Percentiles rank a stretch among this genome's conserved stretches.
phyloP scores from a whole-genome alignment of 2,329 filamentous ascomycete species.

The Neocucurbitaria cava region DNA sequence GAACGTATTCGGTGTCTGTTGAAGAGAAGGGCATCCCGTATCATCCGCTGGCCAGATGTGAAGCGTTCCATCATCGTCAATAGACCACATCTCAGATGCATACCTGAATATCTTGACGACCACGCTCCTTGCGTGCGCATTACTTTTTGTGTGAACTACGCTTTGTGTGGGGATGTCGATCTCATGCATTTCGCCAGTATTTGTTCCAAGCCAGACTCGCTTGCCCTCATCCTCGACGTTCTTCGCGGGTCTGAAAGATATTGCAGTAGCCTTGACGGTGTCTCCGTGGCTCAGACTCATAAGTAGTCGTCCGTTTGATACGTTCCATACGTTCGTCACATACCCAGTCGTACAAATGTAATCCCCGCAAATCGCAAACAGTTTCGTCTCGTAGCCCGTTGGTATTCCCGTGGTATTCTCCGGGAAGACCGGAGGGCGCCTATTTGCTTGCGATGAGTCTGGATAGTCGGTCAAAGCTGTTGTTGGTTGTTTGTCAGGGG shows the following conservation, averaged over 20 bases:
- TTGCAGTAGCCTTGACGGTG: constrained; percentile 78
- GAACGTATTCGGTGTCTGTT: constrained; percentile 76
- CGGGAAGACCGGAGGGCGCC: constrained; percentile 78
- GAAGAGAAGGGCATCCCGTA: constrained; percentile 76
- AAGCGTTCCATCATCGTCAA: constrained; percentile 87
- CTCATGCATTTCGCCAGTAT: constrained; percentile 85
- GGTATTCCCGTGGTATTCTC: constrained; percentile 76
- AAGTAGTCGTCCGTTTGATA: constrained; percentile 79
- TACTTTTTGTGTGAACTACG: constrained; percentile 71
- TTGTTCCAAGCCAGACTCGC: constrained; percentile 88
- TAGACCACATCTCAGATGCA: constrained; percentile 88
- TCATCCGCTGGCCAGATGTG: constrained; percentile 85
- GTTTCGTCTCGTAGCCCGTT: constrained; percentile 84
- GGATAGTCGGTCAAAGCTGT: constrained; percentile 73
- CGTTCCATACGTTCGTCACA: constrained; percentile 86
- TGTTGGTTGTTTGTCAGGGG: constrained; percentile 55
- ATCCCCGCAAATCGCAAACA: constrained; percentile 88
- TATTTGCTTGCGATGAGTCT: constrained; percentile 82
- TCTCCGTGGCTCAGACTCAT: constrained; percentile 86
- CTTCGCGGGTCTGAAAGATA: constrained; percentile 83
- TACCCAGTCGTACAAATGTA: constrained; percentile 86
- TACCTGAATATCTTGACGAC: constrained; percentile 86
- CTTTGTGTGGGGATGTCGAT: constrained; percentile 79
- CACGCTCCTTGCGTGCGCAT: constrained; percentile 78
- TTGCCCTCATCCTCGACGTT: constrained; percentile 81